These are phyloP conservation scores for Articulospora tetracladia DNA, from an alignment of 495 filamentous ascomycete genomes.

Conservation along the genomic window DNA sequence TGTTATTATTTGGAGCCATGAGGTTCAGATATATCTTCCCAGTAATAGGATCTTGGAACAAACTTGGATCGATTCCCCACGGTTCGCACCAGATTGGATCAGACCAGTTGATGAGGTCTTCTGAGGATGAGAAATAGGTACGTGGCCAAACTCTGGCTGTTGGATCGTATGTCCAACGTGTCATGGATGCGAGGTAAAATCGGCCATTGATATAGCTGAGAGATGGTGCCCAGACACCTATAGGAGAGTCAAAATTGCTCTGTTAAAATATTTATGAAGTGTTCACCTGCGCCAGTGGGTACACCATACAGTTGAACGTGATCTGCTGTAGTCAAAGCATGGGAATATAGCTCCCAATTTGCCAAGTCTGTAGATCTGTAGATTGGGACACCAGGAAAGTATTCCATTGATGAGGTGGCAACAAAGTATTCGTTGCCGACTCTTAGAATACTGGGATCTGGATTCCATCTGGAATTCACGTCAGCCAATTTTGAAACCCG, in stretches of 20 bases:
- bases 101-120: slow-evolving; percentile 7
- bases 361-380: slow-evolving; percentile 52
- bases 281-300: slow-evolving; percentile 1
- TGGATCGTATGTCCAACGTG: slow-evolving; percentile 8
- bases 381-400: slow-evolving; percentile 57
- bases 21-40: slow-evolving; percentile 5
- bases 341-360: slow-evolving; percentile 47
- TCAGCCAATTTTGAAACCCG: too few species aligned
- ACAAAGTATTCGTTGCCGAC: slow-evolving; percentile 50
- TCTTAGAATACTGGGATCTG: slow-evolving; percentile 12
- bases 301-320: slow-evolving; percentile 4
- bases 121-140: not conserved
- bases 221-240: slow-evolving; percentile 11
- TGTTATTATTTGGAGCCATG: slow-evolving; percentile 4
- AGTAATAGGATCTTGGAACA: not conserved
- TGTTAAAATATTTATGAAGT: not conserved
- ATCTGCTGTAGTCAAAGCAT: not conserved
- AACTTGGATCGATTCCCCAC: slow-evolving; percentile 6
- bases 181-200: slow-evolving; percentile 10
- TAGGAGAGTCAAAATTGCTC: not conserved
- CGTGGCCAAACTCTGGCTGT: slow-evolving; percentile 6
- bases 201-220: slow-evolving; percentile 1
- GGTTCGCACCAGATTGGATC: not conserved
- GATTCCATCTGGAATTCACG: slow-evolving; percentile 3
- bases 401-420: slow-evolving; percentile 61